Evolutionary conservation across 1,284 basidiomycete species (phyloP).

Genomic region (Golubevia pallescens): DNA sequence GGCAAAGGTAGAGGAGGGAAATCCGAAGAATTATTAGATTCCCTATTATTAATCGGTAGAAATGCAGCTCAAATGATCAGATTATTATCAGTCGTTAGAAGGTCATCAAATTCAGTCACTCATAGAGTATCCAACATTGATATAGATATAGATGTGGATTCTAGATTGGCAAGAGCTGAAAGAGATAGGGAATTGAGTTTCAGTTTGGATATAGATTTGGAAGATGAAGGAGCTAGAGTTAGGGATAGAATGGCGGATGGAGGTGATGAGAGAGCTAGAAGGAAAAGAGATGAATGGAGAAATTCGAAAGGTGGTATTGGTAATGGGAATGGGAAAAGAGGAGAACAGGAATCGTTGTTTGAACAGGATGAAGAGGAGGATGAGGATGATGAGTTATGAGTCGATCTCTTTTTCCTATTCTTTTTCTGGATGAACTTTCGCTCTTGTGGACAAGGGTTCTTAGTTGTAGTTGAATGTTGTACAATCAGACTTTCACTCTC

Average conservation of each 20-base stretch:
- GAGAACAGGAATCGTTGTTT: slow-evolving; percentile 11
- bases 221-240: slow-evolving; percentile 54
- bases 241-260: slow-evolving; percentile 55
- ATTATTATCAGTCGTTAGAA: slow-evolving; percentile 49
- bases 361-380: slow-evolving; percentile 18
- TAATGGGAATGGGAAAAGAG: too few species aligned
- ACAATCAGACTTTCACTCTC: too few species aligned
- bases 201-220: slow-evolving; percentile 54
- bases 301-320: not conserved
- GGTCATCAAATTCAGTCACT: slow-evolving; percentile 43
- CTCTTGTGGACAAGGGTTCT: too few species aligned
- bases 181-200: slow-evolving; percentile 10
- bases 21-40: slow-evolving; percentile 56
- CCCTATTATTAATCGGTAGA: slow-evolving; percentile 50
- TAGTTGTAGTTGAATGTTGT: too few species aligned
- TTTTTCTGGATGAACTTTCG: too few species aligned
- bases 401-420: not conserved
- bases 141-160: slow-evolving; percentile 4
- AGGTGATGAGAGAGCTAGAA: slow-evolving; percentile 23
- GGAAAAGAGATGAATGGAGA: slow-evolving; percentile 8
- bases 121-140: slow-evolving; percentile 49
- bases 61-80: slow-evolving; percentile 56
- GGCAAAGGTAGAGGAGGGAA: slow-evolving; percentile 29
- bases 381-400: slow-evolving; percentile 18
- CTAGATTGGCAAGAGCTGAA: not conserved